Conservation (phyloP, 192 early-diverging fungal genomes). For the Thamnidium elegans region DNA sequence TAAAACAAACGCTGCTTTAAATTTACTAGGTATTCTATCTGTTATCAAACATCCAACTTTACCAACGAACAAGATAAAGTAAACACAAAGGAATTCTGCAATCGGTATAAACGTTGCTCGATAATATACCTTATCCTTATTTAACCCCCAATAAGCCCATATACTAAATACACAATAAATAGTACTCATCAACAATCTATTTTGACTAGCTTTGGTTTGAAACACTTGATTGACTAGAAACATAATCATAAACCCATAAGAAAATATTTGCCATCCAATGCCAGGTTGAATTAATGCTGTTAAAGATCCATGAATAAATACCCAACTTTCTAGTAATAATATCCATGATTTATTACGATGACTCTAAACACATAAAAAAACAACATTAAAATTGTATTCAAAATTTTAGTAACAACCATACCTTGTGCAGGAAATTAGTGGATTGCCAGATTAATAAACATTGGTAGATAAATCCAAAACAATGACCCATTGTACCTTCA, state of each 20-base stretch:
- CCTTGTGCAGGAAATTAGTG: conserved; percentile 25
- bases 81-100: conserved; percentile 17
- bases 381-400: neutral
- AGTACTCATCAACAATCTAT: neutral
- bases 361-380: neutral
- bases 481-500: conserved; percentile 33
- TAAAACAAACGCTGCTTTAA: neutral
- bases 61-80: conserved; percentile 10
- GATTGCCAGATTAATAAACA: conserved; percentile 36
- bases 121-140: conserved; percentile 20
- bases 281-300: conserved; percentile 37
- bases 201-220: conserved; percentile 2
- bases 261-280: conserved; percentile 31
- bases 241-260: conserved; percentile 27
- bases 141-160: conserved; percentile 13
- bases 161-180: conserved; percentile 4
- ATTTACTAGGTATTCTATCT: neutral
- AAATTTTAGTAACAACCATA: neutral
- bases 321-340: conserved; percentile 28
- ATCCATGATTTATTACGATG: conserved; percentile 35
- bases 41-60: neutral
- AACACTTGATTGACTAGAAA: conserved; percentile 33
- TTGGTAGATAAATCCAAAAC: conserved; percentile 32
- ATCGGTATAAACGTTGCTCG: conserved; percentile 25
- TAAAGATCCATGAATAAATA: conserved; percentile 29